Percentiles rank a stretch among this genome's conserved stretches.
Evolutionary conservation across 1,284 basidiomycete genomes (phyloP).

Genomic region (Pisolithus thermaeus): DNA sequence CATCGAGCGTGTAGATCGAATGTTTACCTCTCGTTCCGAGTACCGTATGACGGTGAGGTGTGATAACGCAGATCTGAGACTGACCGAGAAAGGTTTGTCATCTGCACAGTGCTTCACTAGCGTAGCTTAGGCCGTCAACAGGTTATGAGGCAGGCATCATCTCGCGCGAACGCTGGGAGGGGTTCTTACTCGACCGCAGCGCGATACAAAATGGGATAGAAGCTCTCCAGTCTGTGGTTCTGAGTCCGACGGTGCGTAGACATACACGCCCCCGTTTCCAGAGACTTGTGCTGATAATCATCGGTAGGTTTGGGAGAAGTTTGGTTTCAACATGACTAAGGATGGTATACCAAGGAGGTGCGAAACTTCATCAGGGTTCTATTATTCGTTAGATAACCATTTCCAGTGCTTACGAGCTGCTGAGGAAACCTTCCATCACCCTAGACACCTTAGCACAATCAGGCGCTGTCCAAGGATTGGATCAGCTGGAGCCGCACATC

Average conservation of each 20-base stretch:
- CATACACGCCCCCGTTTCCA: neutral
- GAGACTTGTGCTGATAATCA: neutral
- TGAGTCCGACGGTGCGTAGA: conserved; percentile 56
- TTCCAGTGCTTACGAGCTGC: conserved; percentile 66
- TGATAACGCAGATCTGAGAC: conserved; percentile 81
- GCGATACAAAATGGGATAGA: conserved; percentile 48
- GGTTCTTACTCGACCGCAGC: conserved; percentile 41
- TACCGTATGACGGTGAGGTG: conserved; percentile 83
- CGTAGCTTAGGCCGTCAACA: conserved; percentile 17
- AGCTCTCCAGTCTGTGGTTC: conserved; percentile 40
- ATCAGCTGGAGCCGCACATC: conserved; percentile 44
- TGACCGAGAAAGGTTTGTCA: conserved; percentile 64
- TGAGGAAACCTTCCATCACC: conserved; percentile 59
- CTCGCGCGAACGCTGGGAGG: conserved; percentile 57
- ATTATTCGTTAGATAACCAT: neutral
- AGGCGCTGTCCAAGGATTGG: conserved; percentile 51
- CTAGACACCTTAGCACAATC: conserved; percentile 36
- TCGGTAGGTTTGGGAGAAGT: conserved; percentile 49
- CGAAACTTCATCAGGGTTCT: conserved; percentile 6
- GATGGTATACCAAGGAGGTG: conserved; percentile 63
- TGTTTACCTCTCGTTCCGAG: conserved; percentile 90
- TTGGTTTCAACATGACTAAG: conserved; percentile 49
- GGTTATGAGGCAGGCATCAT: conserved; percentile 55
- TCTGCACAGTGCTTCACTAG: neutral
- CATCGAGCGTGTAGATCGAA: conserved; percentile 55